Evolutionary conservation across 192 early-diverging fungal genomes (phyloP).

Genomic region (Coemansia sp.): DNA sequence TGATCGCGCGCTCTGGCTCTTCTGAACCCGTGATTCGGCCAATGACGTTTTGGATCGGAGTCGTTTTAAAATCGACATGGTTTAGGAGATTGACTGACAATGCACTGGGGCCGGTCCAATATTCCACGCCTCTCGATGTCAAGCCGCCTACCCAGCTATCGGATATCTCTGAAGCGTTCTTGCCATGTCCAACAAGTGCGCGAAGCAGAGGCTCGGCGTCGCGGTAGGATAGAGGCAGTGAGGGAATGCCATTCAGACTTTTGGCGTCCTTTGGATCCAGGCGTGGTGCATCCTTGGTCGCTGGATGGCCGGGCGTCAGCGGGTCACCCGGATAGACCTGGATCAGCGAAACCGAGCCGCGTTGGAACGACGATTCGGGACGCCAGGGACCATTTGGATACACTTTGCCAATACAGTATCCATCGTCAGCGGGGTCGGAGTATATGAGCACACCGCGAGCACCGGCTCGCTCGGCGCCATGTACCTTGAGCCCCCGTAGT

Average conservation of each 20-base stretch:
- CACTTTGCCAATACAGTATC: conserved; percentile 48
- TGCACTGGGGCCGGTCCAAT: conserved; percentile 61
- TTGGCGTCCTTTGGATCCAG: conserved; percentile 56
- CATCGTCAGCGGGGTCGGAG: conserved; percentile 68
- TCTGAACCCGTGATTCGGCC: conserved; percentile 59
- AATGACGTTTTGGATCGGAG: conserved; percentile 65
- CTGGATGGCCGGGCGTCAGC: conserved; percentile 63
- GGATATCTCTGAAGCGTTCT: conserved; percentile 27
- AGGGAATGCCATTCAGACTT: conserved; percentile 61
- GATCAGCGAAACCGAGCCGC: conserved; percentile 59
- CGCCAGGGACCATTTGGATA: conserved; percentile 68
- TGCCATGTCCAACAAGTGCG: conserved; percentile 57
- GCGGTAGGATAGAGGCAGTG: conserved; percentile 65
- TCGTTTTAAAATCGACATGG: conserved; percentile 49
- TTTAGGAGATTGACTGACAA: conserved; percentile 59
- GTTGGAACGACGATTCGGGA: conserved; percentile 58
- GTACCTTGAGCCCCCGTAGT: conserved; percentile 60
- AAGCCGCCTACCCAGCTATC: conserved; percentile 60
- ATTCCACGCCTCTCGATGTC: conserved; percentile 43
- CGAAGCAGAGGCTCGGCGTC: conserved; percentile 62
- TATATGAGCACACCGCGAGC: conserved; percentile 64
- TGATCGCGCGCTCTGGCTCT: conserved; percentile 56
- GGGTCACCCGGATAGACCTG: conserved; percentile 61
- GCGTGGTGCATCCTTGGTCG: conserved; percentile 58
- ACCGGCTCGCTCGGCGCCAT: conserved; percentile 58